Conservation (phyloP, 176 grass and related monocot species). For the Oryza coarctata region DNA sequence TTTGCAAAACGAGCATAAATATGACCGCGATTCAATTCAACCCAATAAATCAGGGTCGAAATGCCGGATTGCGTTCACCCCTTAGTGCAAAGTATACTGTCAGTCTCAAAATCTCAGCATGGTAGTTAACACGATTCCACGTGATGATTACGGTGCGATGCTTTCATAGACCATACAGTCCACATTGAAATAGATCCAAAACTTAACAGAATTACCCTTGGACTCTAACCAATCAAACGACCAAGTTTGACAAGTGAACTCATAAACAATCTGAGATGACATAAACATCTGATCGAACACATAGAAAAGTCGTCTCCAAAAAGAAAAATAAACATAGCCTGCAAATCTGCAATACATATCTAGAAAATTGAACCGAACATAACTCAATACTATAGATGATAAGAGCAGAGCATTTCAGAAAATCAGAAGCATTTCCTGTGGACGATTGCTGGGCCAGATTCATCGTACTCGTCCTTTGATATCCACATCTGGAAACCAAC, state of each 20-base stretch:
- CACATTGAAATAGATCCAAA: neutral
- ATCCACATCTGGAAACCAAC: constrained; percentile 66
- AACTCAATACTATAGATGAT: constrained; percentile 19
- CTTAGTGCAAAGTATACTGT: neutral
- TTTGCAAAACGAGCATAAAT: neutral
- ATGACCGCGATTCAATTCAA: neutral
- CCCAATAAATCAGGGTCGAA: neutral
- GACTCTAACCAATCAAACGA: constrained; percentile 32
- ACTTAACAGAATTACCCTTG: neutral
- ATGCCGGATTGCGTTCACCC: neutral
- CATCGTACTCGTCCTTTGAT: constrained; percentile 74
- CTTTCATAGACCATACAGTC: neutral
- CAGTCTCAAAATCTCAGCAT: neutral
- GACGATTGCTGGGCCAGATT: constrained; percentile 65
- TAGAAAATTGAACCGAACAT: constrained; percentile 28
- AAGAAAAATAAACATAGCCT: constrained; percentile 25
- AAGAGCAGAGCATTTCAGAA: neutral
- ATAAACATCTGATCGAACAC: constrained; percentile 17
- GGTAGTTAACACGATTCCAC: neutral
- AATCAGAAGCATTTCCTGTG: constrained; percentile 80
- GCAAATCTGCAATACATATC: constrained; percentile 48
- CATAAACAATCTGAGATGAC: constrained; percentile 14
- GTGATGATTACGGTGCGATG: neutral
- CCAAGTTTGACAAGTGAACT: constrained; percentile 29
- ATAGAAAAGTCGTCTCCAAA: neutral